Evolutionary conservation across 2,329 filamentous ascomycete species (phyloP).

Genomic region (Colletotrichum musicola): DNA sequence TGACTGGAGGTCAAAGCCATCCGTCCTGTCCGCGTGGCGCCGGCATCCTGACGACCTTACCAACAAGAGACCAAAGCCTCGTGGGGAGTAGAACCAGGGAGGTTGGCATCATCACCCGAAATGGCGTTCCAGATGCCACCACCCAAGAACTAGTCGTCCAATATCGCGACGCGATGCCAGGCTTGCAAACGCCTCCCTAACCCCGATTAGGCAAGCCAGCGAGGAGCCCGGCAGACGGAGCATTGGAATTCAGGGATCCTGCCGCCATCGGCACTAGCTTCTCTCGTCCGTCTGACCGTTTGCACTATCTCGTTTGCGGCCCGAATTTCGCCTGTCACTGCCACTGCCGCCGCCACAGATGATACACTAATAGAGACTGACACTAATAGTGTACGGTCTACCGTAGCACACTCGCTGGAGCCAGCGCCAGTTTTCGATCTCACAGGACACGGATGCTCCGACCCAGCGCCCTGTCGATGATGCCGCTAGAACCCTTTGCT

Average conservation of each 20-base stretch:
- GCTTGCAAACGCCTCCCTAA: constrained; percentile 4
- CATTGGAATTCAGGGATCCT: constrained; percentile 6
- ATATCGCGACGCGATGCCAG: constrained; percentile 14
- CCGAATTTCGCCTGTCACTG: neutral
- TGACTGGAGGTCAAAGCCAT: constrained; percentile 24
- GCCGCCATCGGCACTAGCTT: constrained; percentile 17
- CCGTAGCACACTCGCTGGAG: neutral
- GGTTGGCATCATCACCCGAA: constrained; percentile 13
- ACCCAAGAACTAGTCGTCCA: constrained; percentile 19
- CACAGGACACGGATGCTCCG: neutral
- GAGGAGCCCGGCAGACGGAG: constrained; percentile 8
- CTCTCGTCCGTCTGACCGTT: constrained; percentile 12
- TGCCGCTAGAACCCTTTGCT: constrained; percentile 12
- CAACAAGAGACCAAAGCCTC: neutral
- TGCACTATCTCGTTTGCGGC: constrained; percentile 18
- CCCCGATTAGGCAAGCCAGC: constrained; percentile 19
- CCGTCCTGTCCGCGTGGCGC: constrained; percentile 3
- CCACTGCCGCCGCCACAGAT: constrained; percentile 11
- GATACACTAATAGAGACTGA: neutral
- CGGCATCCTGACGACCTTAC: constrained; percentile 5
- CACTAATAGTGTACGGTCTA: neutral
- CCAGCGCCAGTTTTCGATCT: constrained; percentile 2
- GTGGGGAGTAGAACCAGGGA: neutral
- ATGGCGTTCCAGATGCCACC: constrained; percentile 19
- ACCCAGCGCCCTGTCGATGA: constrained; percentile 10